A percentile compares a stretch with the other conserved stretches of the same genome.
Conservation (phyloP, 768 basidiomycete species). For the Gelatoporia subvermispora region DNA sequence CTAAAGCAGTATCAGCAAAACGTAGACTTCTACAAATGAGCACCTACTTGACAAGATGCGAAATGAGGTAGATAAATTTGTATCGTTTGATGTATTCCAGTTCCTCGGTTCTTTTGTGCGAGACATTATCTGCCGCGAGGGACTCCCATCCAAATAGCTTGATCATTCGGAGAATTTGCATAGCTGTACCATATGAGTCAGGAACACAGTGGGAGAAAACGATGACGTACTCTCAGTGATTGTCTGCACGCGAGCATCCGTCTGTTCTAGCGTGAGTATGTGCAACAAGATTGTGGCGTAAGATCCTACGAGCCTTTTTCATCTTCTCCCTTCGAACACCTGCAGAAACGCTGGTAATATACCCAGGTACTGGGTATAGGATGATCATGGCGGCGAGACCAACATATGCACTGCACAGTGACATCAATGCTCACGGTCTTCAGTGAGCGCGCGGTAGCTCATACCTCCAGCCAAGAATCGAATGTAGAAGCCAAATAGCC, state of each 20-base stretch:
- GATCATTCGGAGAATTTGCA: slow-evolving; percentile 37
- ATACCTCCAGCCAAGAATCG: slow-evolving; percentile 44
- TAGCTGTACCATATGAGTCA: slow-evolving; percentile 25
- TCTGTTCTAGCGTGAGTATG: slow-evolving; percentile 21
- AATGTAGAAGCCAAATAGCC: slow-evolving; percentile 37
- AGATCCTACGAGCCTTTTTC: slow-evolving; percentile 27
- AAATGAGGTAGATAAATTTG: slow-evolving; percentile 45
- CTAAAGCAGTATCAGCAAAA: slow-evolving; percentile 24
- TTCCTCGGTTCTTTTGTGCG: slow-evolving; percentile 57
- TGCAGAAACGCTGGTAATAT: slow-evolving; percentile 31
- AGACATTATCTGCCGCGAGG: slow-evolving; percentile 47
- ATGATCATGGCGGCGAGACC: slow-evolving; percentile 36
- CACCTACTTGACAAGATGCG: slow-evolving; percentile 38
- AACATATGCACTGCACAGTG: slow-evolving; percentile 26
- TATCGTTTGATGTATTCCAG: slow-evolving; percentile 47
- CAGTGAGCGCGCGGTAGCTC: slow-evolving; percentile 1
- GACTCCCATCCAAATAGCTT: slow-evolving; percentile 42
- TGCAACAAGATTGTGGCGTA: neutral
- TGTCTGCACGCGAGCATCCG: slow-evolving; percentile 42
- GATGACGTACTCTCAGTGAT: slow-evolving; percentile 35
- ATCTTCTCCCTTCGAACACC: slow-evolving; percentile 33
- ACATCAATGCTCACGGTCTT: neutral
- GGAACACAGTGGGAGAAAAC: too few relatives aligned
- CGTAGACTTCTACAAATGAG: neutral
- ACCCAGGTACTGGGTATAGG: slow-evolving; percentile 36